Base-by-base conservation (phyloP, 73 alveolate genomes). In the Tetrahymena thermophila region DNA sequence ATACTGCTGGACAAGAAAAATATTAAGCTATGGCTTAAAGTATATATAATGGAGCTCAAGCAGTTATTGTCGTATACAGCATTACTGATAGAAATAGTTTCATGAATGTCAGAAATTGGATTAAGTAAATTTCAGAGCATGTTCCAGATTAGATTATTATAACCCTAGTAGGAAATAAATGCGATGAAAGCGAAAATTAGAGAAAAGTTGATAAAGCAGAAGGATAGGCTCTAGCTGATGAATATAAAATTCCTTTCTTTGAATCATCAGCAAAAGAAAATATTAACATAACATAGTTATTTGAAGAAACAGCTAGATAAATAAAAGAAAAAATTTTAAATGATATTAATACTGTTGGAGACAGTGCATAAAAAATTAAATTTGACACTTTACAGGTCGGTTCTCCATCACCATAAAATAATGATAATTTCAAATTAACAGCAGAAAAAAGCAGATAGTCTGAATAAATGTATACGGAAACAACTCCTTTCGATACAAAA, bases 1-100 rank as follows among this genome's bases (percentile, higher is more conserved):
- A 98, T 96, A 98, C 99, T n/a, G 99, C 99, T 19, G 99, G 99
- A 57, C 97, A 98, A 94, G 99, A 98, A 71, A 93, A 99, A 37
- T 98, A 96, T 96, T 89, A 98, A 95, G 98, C 99, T 10, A 97
- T 98, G 93, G 97, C 99, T 31, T 96, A 97, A 96, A 98, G 99
- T 35, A 98, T 97, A 94, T 98, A 97, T 96, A 98, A 97, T 95
- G 99, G 99, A 34, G 99, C 99, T 21, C 96, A 96, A 98, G 99
- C 99, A 21, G 97, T 98, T 57, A 96, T 98, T 42, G 96, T 98
- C 35, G 99, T 96, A 9, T 98, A 97, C 95, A 99, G 96, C 43
- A 98, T 98, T 43, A 96, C 96, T 9, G 96, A 84, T 94, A 56
- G 94, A 83, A 38, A 96, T 85, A 93, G 96, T 34, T 96, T 96